Evolutionary conservation across 2,329 filamentous ascomycete genomes (phyloP), one percentile per base, ranked within the genome.

Genomic region (Arthrobotrys sphaeroides): DNA sequence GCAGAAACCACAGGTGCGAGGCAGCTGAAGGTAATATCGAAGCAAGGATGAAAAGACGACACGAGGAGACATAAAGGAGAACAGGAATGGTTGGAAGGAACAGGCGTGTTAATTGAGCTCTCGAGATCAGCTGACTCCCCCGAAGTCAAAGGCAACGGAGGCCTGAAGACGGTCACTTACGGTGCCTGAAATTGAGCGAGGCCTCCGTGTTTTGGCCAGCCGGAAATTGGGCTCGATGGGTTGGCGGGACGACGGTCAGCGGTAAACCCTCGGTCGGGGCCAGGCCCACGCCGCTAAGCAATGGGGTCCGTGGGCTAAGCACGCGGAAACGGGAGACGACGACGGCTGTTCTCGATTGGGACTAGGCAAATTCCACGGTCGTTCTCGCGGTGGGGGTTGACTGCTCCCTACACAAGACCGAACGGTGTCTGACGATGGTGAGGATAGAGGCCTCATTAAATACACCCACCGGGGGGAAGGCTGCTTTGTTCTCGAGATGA

Each of bases 51-150:
- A 20, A n/a, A 40, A 43, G 28, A 45, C 10, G 31, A 16, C 31
- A 61, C 18, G 33, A 22, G 45, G 16, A 53, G 22, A 43, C n/a
- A 33, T 26, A 33, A 33, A 62, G 57, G 33, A 36, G 33, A 53
- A 43, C 9, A 42, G 53, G 22, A 13, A 24, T 5, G 33, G 28
- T 13, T 6, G 1, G 28, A 31, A 47, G 2, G 28, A 16, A 49
- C 9, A 28, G 22, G 40, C 62, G 69, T 67, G 69, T 74, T 62
- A 74, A 74, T 67, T 74, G 69, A 47, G n/a, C 26, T 62, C 69
- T 62, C 62, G 61, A 55, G 42, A 42, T 74, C 69, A 74, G 53
- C 61, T 74, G 69, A 74, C 40, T 38, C 20, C 33, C 10, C 18
- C 40, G 22, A 43, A 22, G 16, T 18, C 47, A 53, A 33, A 33